These are phyloP conservation scores for Aphanomyces astaci DNA, from an alignment of 352 stramenopile genomes.

Conservation along the genomic window DNA sequence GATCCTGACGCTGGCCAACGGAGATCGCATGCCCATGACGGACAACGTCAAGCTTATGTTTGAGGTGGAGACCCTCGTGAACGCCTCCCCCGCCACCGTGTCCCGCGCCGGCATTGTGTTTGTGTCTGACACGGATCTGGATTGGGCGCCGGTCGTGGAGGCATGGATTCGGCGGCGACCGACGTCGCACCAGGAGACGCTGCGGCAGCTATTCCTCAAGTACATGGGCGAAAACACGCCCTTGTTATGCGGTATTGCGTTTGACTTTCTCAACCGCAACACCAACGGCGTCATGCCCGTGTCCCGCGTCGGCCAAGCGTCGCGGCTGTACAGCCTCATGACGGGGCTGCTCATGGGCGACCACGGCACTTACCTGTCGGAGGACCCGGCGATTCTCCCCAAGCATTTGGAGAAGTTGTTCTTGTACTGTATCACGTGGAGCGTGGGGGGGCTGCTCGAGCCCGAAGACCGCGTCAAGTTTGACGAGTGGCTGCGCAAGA, in stretches of 20 bases:
- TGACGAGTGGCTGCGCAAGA: conserved; percentile 91
- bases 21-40: conserved; percentile 97
- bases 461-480: conserved; percentile 94
- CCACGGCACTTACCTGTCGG: conserved; percentile 51
- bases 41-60: conserved; percentile 98
- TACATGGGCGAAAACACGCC: conserved; percentile 94
- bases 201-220: conserved; percentile 91
- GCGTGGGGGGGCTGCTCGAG: conserved; percentile 92
- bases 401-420: conserved; percentile 94
- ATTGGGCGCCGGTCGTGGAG: conserved; percentile 95
- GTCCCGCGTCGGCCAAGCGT: conserved; percentile 84
- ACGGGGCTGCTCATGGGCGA: conserved; percentile 86
- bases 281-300: conserved; percentile 90
- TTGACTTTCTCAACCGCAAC: conserved; percentile 94
- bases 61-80: conserved; percentile 95
- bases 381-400: conserved; percentile 56
- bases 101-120: conserved; percentile 97
- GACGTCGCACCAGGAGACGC: conserved; percentile 74
- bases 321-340: conserved; percentile 79
- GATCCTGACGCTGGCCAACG: conserved; percentile 95
- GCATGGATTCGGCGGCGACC: conserved; percentile 93
- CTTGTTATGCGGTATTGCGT: conserved; percentile 90
- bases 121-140: conserved; percentile 96
- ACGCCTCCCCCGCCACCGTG: conserved; percentile 95
- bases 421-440: conserved; percentile 96